phyloP scores from a whole-genome alignment of 2,329 filamentous ascomycete genomes.

The Hymenoscyphus infarciens region DNA sequence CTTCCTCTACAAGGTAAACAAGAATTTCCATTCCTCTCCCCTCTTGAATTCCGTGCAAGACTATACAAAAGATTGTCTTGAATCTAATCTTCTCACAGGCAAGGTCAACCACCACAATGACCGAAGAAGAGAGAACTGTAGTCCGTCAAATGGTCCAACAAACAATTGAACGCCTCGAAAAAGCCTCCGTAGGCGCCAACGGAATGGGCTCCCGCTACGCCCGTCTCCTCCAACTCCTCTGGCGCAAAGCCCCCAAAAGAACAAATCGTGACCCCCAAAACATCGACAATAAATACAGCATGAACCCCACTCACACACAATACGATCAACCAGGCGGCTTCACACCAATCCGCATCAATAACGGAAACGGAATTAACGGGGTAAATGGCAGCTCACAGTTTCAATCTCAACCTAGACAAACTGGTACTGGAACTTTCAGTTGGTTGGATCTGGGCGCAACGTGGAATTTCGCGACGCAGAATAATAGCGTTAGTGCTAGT shows the following conservation, averaged over 20 bases:
- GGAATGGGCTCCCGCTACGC: conserved; percentile 61
- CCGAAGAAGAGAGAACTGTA: conserved; percentile 35
- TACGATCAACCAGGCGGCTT: not conserved
- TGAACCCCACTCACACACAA: conserved; percentile 8
- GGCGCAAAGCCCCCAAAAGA: conserved; percentile 42
- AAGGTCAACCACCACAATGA: conserved; percentile 30
- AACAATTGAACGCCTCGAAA: conserved; percentile 57
- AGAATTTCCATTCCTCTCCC: not conserved
- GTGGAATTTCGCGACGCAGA: conserved; percentile 34
- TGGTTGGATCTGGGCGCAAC: conserved; percentile 34
- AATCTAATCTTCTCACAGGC: conserved; percentile 33
- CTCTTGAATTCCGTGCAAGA: conserved; percentile 25
- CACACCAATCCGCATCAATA: conserved; percentile 6
- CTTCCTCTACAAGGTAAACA: conserved; percentile 57
- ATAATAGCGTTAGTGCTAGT: conserved; percentile 14
- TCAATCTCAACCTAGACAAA: conserved; percentile 6
- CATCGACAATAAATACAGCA: conserved; percentile 1
- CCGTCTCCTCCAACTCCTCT: conserved; percentile 56
- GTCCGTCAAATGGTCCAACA: conserved; percentile 55
- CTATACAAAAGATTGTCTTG: not conserved
- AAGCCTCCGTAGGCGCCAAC: conserved; percentile 54
- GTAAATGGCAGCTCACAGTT: not conserved
- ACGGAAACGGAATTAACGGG: conserved; percentile 2
- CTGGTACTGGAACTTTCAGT: conserved; percentile 23
- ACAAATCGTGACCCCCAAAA: not conserved